Base-by-base conservation (phyloP, 148 eudicot species). In the Rhododendron ovatum region DNA sequence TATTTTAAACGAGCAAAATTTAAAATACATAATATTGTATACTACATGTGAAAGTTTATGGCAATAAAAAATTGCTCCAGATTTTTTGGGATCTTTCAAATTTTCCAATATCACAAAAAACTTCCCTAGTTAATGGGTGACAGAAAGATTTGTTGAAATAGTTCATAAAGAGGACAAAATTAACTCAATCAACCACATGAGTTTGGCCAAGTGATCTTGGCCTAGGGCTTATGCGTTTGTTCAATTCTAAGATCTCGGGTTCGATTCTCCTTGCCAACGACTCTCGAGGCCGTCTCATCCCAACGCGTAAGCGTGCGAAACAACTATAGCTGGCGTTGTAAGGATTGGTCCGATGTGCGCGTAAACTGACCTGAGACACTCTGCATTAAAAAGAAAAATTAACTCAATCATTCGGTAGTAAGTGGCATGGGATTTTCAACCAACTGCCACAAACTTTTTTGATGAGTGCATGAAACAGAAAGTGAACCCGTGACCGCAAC, bases 251-350 rank as follows among this genome's bases (percentile, higher is more conserved):
- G 1, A 5, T 6, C 0, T 41, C 8, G 7, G 8, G 7, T 41
- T 41, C 45, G 45, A 41, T 41, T 41, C 1, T 41, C 0, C 8
- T 41, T 41, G 5, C 8, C 0, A 41, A 39, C 43, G 4, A 0
- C 1, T 41, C 7, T 41, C 7, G 7, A 41, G 1, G 7, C 7
- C 1, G 8, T 5, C 1, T 41, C 7, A 41, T 0, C 45, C 1
- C 0, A 0, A 41, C 1, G 1, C 1, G 7, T 6, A 41, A 41
- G 45, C 8, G 1, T 6, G 45, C 6, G 45, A 41, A 41, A 41
- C 1, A 7, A 7, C 0, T 41, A 0, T 41, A 5, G 0, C 8
- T 6, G 45, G 0, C 8, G 1, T 1, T 41, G 1, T 6, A 41
- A 0, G 1, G 0, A 5, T 41, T 41, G 7, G 0, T 6, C 45